Evolutionary conservation across 805 yeast species (phyloP).

Genomic region (Barnettozyma wickerhamii): DNA sequence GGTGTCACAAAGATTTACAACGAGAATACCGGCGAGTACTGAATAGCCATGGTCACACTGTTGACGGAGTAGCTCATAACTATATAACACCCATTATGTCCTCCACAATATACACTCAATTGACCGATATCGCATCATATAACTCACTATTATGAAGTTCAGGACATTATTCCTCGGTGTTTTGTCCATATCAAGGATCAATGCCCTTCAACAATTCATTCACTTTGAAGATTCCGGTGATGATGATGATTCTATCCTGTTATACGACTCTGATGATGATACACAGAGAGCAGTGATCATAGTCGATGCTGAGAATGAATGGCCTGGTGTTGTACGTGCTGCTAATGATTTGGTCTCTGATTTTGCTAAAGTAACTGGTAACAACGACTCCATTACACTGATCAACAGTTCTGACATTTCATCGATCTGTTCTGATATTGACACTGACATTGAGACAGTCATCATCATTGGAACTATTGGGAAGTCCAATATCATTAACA

Average conservation of each 20-base stretch:
- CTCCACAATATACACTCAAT: too few species aligned
- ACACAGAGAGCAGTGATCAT: background rate
- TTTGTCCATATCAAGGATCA: background rate
- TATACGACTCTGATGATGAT: background rate
- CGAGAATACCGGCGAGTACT: too few species aligned
- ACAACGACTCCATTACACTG: background rate
- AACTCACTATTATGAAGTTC: too few species aligned
- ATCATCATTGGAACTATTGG: conserved; percentile 13
- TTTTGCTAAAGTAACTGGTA: conserved; percentile 6
- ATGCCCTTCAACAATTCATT: background rate
- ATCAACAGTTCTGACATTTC: background rate
- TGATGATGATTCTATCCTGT: background rate
- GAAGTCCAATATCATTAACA: conserved; percentile 7
- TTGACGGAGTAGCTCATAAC: too few species aligned
- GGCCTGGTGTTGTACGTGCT: conserved; percentile 14
- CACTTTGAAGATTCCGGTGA: background rate
- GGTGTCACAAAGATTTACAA: too few species aligned
- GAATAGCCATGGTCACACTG: too few species aligned
- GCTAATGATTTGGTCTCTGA: conserved; percentile 9
- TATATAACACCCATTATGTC: too few species aligned
- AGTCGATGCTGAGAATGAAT: conserved; percentile 2
- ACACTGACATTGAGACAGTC: background rate
- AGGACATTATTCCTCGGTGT: background rate
- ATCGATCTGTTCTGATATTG: background rate
- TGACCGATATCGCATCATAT: too few species aligned